Evolutionary conservation across 164 flowering plant genomes (phyloP), one percentile per base, ranked within the genome.

Genomic region (Chloranthus sessilifolius): DNA sequence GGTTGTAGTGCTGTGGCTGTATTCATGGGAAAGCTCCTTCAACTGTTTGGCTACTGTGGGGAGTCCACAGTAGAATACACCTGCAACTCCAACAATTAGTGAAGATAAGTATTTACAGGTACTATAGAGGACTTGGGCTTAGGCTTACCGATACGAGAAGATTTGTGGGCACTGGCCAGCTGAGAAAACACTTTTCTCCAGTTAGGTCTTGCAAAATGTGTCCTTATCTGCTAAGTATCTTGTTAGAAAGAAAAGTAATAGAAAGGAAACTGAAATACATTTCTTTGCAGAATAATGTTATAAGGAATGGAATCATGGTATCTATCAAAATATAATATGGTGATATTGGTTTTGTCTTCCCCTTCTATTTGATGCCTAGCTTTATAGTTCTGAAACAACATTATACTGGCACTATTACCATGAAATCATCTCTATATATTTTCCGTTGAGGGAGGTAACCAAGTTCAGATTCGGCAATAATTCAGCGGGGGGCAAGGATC

Each of bases 121-220:
- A 8, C 29, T 15, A 20, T 7, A 28, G 7, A 38, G 26, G 8
- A 15, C 9, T n/a, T 17, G 5, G 16, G 8, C 8, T 28, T 1
- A 5, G 9, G 23, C 33, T 56, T 69, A 88, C 98, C 98, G 51
- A 91, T 82, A 26, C 81, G 69, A 39, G 83, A 55, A 38, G 69
- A 35, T 53, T 37, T 47, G 58, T 88, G 94, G 2, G 52, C 30
- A 3, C 1, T 60, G 20, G 88, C 79, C 56, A 91, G 54, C 16
- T 79, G 35, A 39, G 74, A 5, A 58, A 91, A 91, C 67, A 91
- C 94, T 69, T 80, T 91, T 63, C 75, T 79, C 98, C 98, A 85
- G 57, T 91, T 91, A 3, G 98, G 98, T 60, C 96, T 78, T 50
- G 96, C 83, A 66, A 91, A 91, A 65, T 91, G 98, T 5, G 98